Evolutionary conservation across 805 yeast genomes (phyloP), one percentile per base, ranked within the genome.

Genomic region (Lipomyces starkeyi): DNA sequence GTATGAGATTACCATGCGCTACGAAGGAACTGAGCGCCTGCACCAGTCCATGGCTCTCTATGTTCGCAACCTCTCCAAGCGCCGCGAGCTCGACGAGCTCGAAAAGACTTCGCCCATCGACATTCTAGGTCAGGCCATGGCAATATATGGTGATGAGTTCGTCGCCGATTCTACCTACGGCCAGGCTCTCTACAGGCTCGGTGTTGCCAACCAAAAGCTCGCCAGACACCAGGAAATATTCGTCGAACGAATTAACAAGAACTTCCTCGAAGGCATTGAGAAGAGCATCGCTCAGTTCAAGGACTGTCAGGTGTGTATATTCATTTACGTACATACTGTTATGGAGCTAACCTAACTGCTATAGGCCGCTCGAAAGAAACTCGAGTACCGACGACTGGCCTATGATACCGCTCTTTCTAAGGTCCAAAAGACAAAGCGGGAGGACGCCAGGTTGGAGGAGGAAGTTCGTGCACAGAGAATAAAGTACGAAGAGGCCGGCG

Each of bases 381-480:
- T 73, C 22, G 75, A 73, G 58, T 71, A 68, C 49, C 61, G 75
- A 3, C 69, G 75, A 32, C 71, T 71, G 6, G 74, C 75, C n/a
- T 73, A 73, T 66, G 75, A 73, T 47, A 70, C 75, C 22, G 72
- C 73, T 6, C 69, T 71, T 9, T 34, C 69, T 37, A 73, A 73
- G 53, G 65, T 68, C 57, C 73, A 69, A 57, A 71, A 65, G 35
- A 58, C 65, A 49, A 73, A 73, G 58, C 71, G 71, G 37, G 75
- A 73, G 59, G 75, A 73, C 65, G 40, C 72, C 34, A 66, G 75
- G 9, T 59, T 73, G 20, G 75, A 73, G 22, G 75, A 73, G 60
- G 75, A 73, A 65, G 73, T 72, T 17, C 75, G 75, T 35, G 69
- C 69, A 11, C 75, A 74, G 59, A 43, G 73, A 20, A 69, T 69